Percentiles rank a stretch among this genome's conserved stretches.
Evolutionary conservation across 768 basidiomycete genomes (phyloP).

Genomic region (Suillus ampliporus): DNA sequence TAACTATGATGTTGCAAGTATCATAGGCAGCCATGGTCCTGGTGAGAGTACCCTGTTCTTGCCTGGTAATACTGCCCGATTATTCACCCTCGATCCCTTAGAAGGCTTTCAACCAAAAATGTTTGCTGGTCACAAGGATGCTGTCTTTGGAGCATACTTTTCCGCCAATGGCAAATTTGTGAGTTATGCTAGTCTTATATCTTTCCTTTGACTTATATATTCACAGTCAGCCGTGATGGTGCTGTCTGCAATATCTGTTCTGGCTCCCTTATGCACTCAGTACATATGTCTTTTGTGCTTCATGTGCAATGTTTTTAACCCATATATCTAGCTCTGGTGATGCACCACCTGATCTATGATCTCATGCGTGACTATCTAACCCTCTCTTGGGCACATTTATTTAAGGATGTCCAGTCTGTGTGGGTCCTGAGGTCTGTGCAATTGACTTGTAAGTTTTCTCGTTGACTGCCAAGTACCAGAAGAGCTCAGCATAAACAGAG

Average conservation of each 20-base stretch:
- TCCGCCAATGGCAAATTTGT: slow-evolving; percentile 80
- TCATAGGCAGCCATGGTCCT: slow-evolving; percentile 72
- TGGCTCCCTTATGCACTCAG: slow-evolving; percentile 95
- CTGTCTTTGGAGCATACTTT: slow-evolving; percentile 88
- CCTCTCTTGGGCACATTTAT: slow-evolving; percentile 93
- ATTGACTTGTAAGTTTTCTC: slow-evolving; percentile 73
- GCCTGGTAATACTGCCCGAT: slow-evolving; percentile 83
- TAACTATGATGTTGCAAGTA: slow-evolving; percentile 84
- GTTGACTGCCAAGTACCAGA: neutral
- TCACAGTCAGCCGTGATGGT: slow-evolving; percentile 87
- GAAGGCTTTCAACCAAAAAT: slow-evolving; percentile 97
- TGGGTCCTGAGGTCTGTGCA: slow-evolving; percentile 84
- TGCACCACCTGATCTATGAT: slow-evolving; percentile 92
- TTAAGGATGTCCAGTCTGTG: slow-evolving; percentile 94
- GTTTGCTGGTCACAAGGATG: slow-evolving; percentile 92
- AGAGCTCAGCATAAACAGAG: slow-evolving; percentile 46
- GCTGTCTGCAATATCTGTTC: slow-evolving; percentile 95
- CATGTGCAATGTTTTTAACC: slow-evolving; percentile 16
- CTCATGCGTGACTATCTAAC: slow-evolving; percentile 95
- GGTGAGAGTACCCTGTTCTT: slow-evolving; percentile 90
- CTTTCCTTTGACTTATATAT: slow-evolving; percentile 4
- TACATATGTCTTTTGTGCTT: slow-evolving; percentile 44
- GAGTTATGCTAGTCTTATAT: slow-evolving; percentile 30
- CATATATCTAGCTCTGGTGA: slow-evolving; percentile 71
- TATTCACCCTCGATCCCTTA: slow-evolving; percentile 91